Evolutionary conservation across 2,329 filamentous ascomycete species (phyloP), one percentile per base, ranked within the genome.

Genomic region (Ceratocystis huliohia): DNA sequence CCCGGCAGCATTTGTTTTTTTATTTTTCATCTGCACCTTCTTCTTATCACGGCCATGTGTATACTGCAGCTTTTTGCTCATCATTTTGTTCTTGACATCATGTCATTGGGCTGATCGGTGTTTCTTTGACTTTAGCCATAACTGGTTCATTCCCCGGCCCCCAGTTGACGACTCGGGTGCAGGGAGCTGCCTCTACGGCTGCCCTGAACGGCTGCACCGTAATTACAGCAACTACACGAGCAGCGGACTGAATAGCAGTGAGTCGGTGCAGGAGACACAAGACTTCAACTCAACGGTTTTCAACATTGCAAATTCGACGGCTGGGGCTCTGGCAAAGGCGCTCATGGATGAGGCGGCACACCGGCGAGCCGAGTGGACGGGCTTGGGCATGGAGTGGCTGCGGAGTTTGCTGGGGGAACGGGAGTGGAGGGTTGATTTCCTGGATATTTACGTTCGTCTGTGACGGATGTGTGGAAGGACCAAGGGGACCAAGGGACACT

Each of bases 1-100:
- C 71, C 91, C 88, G 67, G 89, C 89, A 30, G 83, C 89, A 73
- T 92, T 93, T 79, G 89, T 94, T 75, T 84, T 93, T 78, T 84
- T 91, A 77, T 91, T 94, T 81, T 88, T 99, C 79, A 82, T 91
- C 70, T 91, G 92, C 76, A 96, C 92, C 70, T 97, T 96, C 81
- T 89, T 96, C 77, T 86, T 99, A 72, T 96, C 96, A 78, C 87
- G 93, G 66, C 94, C 94, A 65, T 99, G 94, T 79, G 88, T 96
- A 72, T 99, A 99, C 82, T 99, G 94, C 83, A 96, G 91, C 69
- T 86, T 96, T 69, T 88, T 99, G 65, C 89, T 99, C 62, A 83
- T 96, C 70, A 91, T 97, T 72, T 90, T 99, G 71, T 96, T 96
- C 79, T 83, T 92, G 70, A 95, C 91, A 30, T 91, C 88, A 30